These are phyloP conservation scores for Musa beccarii DNA, from an alignment of 176 grass and related monocot genomes.

Conservation along the genomic window DNA sequence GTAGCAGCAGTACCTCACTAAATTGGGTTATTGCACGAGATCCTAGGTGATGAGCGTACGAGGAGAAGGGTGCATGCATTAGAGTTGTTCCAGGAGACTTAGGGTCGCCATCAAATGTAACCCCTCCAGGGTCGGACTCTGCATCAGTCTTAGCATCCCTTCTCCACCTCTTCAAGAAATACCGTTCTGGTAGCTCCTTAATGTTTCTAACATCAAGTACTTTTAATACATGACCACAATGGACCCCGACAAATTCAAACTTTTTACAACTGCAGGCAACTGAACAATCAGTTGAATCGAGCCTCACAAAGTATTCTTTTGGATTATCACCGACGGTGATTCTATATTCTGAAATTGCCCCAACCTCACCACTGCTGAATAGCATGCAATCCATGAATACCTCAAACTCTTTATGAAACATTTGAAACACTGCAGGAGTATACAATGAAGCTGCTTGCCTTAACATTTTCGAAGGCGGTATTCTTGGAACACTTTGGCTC, in stretches of 20 bases:
- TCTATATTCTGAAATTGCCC: slow-evolving; percentile 26
- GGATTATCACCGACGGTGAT: slow-evolving; percentile 28
- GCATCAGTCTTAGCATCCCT: slow-evolving; percentile 55
- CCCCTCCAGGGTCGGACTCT: slow-evolving; percentile 27
- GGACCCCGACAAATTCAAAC: slow-evolving; percentile 67
- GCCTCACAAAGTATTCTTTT: slow-evolving; percentile 29
- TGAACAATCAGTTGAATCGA: slow-evolving; percentile 31
- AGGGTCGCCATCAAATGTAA: slow-evolving; percentile 30
- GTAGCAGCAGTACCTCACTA: slow-evolving; percentile 37
- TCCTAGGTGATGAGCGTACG: slow-evolving; percentile 36
- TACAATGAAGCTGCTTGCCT: slow-evolving; percentile 37
- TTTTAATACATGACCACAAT: slow-evolving; percentile 83
- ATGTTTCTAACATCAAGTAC: slow-evolving; percentile 96
- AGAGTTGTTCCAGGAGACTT: slow-evolving; percentile 27
- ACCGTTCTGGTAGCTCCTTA: slow-evolving; percentile 69
- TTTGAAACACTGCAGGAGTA: slow-evolving; percentile 40
- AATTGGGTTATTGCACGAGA: slow-evolving; percentile 27
- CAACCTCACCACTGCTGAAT: slow-evolving; percentile 15
- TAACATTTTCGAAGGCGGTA: slow-evolving; percentile 38
- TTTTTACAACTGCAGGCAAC: slow-evolving; percentile 83
- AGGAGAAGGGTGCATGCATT: slow-evolving; percentile 31
- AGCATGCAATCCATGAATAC: slow-evolving; percentile 43
- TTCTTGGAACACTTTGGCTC: slow-evolving; percentile 34
- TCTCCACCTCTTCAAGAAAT: slow-evolving; percentile 71
- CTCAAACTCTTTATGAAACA: slow-evolving; percentile 45